phyloP scores from a whole-genome alignment of 2,329 filamentous ascomycete genomes.

The Penicillium sclerotiorum region DNA sequence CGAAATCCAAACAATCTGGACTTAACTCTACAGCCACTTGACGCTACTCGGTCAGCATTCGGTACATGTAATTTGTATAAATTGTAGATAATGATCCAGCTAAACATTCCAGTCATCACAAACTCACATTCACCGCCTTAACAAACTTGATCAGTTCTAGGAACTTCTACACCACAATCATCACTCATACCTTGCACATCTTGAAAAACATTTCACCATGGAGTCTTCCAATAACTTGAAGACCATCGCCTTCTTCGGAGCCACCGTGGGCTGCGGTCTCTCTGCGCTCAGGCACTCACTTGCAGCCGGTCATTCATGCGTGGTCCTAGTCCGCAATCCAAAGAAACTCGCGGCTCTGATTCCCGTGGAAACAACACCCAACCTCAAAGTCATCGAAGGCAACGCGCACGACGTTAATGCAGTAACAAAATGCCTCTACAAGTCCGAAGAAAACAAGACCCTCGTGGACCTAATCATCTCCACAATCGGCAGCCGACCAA shows the following conservation, averaged over 20 bases:
- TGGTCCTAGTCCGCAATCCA: slow-evolving; percentile 54
- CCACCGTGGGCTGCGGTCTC: slow-evolving; percentile 53
- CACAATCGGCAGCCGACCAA: slow-evolving; percentile 49
- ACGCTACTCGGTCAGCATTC: slow-evolving; percentile 2
- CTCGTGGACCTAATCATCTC: slow-evolving; percentile 49
- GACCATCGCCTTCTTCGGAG: slow-evolving; percentile 55
- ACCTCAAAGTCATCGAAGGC: slow-evolving; percentile 54
- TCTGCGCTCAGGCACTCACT: slow-evolving; percentile 49
- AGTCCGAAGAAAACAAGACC: slow-evolving; percentile 14
- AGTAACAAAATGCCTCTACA: slow-evolving; percentile 44
- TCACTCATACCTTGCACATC: too few species aligned
- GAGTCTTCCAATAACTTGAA: slow-evolving; percentile 8
- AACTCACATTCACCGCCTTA: background rate
- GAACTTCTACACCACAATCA: too few species aligned
- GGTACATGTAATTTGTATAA: background rate
- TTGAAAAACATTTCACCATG: slow-evolving; percentile 14
- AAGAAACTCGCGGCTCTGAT: slow-evolving; percentile 52
- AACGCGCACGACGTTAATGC: slow-evolving; percentile 47
- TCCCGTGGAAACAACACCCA: slow-evolving; percentile 31
- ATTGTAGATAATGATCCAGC: background rate
- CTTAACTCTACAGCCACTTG: too few species aligned
- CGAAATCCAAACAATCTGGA: too few species aligned
- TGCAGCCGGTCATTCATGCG: slow-evolving; percentile 47
- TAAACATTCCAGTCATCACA: background rate
- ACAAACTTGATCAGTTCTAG: background rate